Evolutionary conservation across 176 grass and related monocot species (phyloP).

Genomic region (Zea luxurians): DNA sequence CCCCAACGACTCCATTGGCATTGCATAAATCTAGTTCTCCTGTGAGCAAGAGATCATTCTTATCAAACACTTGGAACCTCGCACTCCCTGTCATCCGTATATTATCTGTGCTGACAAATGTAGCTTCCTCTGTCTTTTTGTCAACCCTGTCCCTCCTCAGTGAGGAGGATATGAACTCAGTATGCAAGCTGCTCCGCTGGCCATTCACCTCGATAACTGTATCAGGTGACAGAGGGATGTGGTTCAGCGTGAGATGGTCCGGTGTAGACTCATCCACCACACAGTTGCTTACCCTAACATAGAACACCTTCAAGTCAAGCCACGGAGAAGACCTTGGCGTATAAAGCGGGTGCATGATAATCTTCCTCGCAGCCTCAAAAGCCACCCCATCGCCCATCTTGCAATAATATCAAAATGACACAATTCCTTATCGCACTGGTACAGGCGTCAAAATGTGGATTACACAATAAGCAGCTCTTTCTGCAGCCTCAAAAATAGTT

Average conservation of each 20-base stretch:
- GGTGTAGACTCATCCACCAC: slow-evolving; percentile 67
- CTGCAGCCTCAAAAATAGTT: not conserved
- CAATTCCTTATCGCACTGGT: slow-evolving; percentile 12
- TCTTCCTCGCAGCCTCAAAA: slow-evolving; percentile 69
- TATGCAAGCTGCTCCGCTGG: slow-evolving; percentile 77
- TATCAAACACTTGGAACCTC: slow-evolving; percentile 82
- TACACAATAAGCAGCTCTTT: slow-evolving; percentile 8
- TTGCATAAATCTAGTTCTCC: slow-evolving; percentile 70
- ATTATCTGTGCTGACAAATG: slow-evolving; percentile 82
- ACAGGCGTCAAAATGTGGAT: slow-evolving; percentile 17
- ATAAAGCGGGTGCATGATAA: slow-evolving; percentile 90
- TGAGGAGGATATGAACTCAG: slow-evolving; percentile 68
- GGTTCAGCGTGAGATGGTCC: slow-evolving; percentile 69
- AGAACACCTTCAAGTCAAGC: slow-evolving; percentile 90
- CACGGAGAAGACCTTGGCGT: slow-evolving; percentile 73
- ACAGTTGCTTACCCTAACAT: slow-evolving; percentile 75
- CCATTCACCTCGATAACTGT: slow-evolving; percentile 92
- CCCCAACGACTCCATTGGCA: slow-evolving; percentile 55
- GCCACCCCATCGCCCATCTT: slow-evolving; percentile 46
- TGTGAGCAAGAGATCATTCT: slow-evolving; percentile 68
- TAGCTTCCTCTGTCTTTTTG: slow-evolving; percentile 81
- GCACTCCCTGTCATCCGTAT: slow-evolving; percentile 93
- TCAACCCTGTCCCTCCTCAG: slow-evolving; percentile 86
- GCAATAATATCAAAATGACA: not conserved
- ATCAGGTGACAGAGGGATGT: slow-evolving; percentile 72